These are phyloP conservation scores for Leptodermis oblonga DNA, from an alignment of 257 asterid species.

Conservation along the genomic window DNA sequence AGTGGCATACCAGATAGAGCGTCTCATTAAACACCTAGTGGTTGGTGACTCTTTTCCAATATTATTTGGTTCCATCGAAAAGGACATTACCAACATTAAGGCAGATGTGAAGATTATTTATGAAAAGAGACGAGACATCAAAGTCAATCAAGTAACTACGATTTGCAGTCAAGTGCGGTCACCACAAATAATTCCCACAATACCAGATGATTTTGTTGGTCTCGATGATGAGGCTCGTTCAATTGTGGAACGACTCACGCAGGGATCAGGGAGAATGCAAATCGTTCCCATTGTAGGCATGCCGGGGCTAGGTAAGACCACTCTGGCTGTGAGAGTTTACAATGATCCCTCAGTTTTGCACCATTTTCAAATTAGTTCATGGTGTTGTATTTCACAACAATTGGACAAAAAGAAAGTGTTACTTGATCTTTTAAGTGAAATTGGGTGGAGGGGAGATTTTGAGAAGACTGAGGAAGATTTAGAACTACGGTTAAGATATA, in stretches of 20 bases:
- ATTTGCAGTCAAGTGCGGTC: too few relatives aligned
- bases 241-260: background rate
- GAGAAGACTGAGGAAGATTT: background rate
- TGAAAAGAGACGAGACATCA: too few relatives aligned
- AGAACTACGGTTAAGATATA: background rate
- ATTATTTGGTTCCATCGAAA: too few relatives aligned
- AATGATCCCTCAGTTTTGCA: background rate
- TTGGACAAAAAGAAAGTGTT: background rate
- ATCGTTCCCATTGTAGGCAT: background rate
- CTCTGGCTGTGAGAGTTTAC: background rate
- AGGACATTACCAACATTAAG: too few relatives aligned
- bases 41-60: too few relatives aligned
- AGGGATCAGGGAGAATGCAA: background rate
- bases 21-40: too few relatives aligned
- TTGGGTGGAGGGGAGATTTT: background rate
- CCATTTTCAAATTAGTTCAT: background rate
- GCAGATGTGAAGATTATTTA: too few relatives aligned
- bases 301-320: background rate
- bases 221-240: background rate
- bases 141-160: too few relatives aligned
- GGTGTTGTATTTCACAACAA: too few relatives aligned
- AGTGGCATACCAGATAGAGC: too few relatives aligned
- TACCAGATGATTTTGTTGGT: background rate
- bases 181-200: too few relatives aligned
- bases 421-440: background rate